These are phyloP conservation scores for Fusarium sp. DNA, from an alignment of 2,329 filamentous ascomycete species.

Conservation along the genomic window DNA sequence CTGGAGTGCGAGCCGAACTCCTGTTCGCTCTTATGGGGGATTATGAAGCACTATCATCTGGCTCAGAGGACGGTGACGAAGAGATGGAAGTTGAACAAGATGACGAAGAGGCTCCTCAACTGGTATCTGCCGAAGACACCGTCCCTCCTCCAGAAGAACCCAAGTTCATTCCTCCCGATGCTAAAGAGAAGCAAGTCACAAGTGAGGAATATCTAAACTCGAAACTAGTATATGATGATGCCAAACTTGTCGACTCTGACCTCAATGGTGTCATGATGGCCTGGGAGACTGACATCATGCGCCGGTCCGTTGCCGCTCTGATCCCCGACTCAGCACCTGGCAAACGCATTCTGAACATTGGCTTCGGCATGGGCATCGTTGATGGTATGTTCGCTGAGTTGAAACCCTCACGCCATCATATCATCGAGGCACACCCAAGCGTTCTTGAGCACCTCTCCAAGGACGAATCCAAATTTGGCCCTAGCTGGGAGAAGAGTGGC, in stretches of 20 bases:
- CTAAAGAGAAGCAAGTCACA: constrained; percentile 63
- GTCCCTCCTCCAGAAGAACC: constrained; percentile 49
- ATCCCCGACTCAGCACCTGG: constrained; percentile 61
- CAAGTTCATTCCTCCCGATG: constrained; percentile 51
- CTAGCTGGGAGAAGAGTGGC: constrained; percentile 64
- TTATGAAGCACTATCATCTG: constrained; percentile 78
- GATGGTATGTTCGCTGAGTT: constrained; percentile 80
- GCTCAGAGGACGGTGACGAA: constrained; percentile 62
- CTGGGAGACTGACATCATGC: constrained; percentile 92
- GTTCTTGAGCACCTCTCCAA: constrained; percentile 74
- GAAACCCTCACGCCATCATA: constrained; percentile 78
- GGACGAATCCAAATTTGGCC: constrained; percentile 63
- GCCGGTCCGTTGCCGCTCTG: constrained; percentile 76
- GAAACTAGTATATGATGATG: constrained; percentile 71
- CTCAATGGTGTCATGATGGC: constrained; percentile 94
- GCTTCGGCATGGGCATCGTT: constrained; percentile 92
- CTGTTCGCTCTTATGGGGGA: constrained; percentile 84
- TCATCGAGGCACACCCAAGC: constrained; percentile 85
- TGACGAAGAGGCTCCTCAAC: constrained; percentile 52
- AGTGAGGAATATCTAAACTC: constrained; percentile 77
- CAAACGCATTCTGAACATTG: constrained; percentile 83
- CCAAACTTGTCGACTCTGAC: constrained; percentile 77
- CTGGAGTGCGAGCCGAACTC: constrained; percentile 90
- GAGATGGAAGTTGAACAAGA: constrained; percentile 61
- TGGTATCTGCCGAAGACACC: constrained; percentile 44